Conservation (phyloP, 2,329 filamentous ascomycete genomes). For the Fusarium nisikadoi region DNA sequence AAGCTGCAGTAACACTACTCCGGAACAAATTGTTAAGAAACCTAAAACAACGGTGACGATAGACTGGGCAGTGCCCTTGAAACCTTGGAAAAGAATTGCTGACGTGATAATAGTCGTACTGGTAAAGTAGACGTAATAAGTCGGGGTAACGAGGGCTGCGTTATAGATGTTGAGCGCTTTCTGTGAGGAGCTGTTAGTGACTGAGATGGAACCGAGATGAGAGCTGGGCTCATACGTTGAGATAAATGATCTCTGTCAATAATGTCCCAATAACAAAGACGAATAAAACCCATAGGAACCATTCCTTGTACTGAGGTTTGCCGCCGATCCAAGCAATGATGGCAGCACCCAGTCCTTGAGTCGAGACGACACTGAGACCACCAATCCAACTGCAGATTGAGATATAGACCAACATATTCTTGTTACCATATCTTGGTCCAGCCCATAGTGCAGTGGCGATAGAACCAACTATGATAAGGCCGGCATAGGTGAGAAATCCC, state of each 20-base stretch:
- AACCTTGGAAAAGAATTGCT: conserved; percentile 89
- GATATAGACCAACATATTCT: conserved; percentile 97
- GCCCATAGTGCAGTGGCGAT: conserved; percentile 79
- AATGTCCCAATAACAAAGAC: conserved; percentile 92
- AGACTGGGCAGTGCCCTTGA: conserved; percentile 83
- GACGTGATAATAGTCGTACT: conserved; percentile 95
- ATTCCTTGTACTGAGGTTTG: conserved; percentile 91
- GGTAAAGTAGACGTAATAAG: conserved; percentile 99
- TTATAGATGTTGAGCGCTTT: conserved; percentile 99
- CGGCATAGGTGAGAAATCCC: conserved; percentile 86
- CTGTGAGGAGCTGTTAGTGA: conserved; percentile 61
- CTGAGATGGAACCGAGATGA: background rate
- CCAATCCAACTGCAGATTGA: conserved; percentile 96
- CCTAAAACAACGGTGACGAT: conserved; percentile 93
- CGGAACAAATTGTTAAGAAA: conserved; percentile 92
- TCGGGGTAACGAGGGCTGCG: conserved; percentile 94
- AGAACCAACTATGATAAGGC: conserved; percentile 81
- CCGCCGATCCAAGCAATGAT: conserved; percentile 88
- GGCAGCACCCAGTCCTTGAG: conserved; percentile 90
- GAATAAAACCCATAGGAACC: conserved; percentile 93
- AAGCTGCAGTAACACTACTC: conserved; percentile 92
- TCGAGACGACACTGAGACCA: conserved; percentile 92
- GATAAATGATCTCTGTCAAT: conserved; percentile 91
- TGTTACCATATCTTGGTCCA: conserved; percentile 90
- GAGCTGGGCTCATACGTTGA: conserved; percentile 76